phyloP scores from a whole-genome alignment of 140 eudicot species.

The Senecio squalidus region DNA sequence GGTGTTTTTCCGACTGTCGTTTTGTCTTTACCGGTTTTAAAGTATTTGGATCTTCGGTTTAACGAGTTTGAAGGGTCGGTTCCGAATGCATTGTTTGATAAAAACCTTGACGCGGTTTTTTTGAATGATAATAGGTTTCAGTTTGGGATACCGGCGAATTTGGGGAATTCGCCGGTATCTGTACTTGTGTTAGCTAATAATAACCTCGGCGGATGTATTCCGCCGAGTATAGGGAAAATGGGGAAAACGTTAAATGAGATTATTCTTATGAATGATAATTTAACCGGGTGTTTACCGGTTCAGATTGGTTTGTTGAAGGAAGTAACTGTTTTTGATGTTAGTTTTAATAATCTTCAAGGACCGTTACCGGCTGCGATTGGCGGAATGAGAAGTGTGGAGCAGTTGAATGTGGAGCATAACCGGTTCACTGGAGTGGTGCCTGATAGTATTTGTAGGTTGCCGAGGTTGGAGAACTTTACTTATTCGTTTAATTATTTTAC shows the following conservation, averaged over 20 bases:
- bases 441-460: conserved; percentile 46
- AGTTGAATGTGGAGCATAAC: conserved; percentile 74
- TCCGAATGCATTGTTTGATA: conserved; percentile 55
- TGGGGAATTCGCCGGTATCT: conserved; percentile 85
- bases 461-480: conserved; percentile 59
- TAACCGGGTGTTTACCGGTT: conserved; percentile 68
- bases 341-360: conserved; percentile 61
- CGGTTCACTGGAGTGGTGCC: conserved; percentile 64
- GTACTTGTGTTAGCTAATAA: conserved; percentile 83
- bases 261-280: conserved; percentile 61
- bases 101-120: conserved; percentile 65
- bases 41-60: conserved; percentile 70
- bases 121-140: conserved; percentile 64
- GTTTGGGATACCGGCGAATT: conserved; percentile 58
- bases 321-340: conserved; percentile 74
- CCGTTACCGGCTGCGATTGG: conserved; percentile 45
- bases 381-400: conserved; percentile 59
- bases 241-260: conserved; percentile 60
- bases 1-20: conserved; percentile 72
- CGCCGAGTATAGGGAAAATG: conserved; percentile 78
- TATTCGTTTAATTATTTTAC: conserved; percentile 70
- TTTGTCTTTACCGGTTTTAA: conserved; percentile 43
- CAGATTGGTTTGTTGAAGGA: conserved; percentile 63
- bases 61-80: conserved; percentile 84
- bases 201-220: conserved; percentile 70